phyloP scores from a whole-genome alignment of 768 basidiomycete genomes.

The Pleurotus tuoliensis region DNA sequence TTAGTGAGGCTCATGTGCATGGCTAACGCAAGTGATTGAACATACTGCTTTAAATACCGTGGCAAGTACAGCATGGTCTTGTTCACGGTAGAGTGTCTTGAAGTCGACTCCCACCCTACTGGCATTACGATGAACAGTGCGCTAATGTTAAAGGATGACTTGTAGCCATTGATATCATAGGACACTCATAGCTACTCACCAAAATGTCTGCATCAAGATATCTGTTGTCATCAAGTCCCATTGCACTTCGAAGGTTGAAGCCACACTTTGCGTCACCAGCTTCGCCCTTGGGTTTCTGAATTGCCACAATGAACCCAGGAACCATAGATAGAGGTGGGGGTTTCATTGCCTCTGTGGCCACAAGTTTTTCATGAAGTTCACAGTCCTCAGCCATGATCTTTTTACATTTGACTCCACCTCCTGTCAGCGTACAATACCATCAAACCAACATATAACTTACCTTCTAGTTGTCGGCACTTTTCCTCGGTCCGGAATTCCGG shows the following conservation, averaged over 20 bases:
- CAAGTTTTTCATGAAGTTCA: not conserved
- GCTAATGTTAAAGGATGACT: not conserved
- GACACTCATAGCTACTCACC: not conserved
- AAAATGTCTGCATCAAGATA: slow-evolving; percentile 6
- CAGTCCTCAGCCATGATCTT: no score
- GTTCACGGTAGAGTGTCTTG: not conserved
- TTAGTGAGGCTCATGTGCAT: not conserved
- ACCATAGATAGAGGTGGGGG: not conserved
- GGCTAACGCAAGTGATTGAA: no score
- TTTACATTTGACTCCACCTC: no score
- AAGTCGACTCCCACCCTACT: not conserved
- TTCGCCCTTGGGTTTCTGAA: slow-evolving; percentile 10
- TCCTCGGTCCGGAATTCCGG: no score
- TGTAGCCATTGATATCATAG: no score
- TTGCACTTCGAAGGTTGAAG: slow-evolving; percentile 10
- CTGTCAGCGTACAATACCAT: no score
- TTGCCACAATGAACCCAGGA: not conserved
- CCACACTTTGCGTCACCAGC: slow-evolving; percentile 10
- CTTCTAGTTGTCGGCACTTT: no score
- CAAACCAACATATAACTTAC: no score
- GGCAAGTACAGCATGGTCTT: not conserved
- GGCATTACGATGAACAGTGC: not conserved
- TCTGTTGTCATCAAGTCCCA: slow-evolving; percentile 9
- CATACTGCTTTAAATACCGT: slow-evolving; percentile 2
- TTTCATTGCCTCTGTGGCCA: not conserved